Evolutionary conservation across 2,329 filamentous ascomycete genomes (phyloP).

Genomic region (Talaromyces funiculosus): DNA sequence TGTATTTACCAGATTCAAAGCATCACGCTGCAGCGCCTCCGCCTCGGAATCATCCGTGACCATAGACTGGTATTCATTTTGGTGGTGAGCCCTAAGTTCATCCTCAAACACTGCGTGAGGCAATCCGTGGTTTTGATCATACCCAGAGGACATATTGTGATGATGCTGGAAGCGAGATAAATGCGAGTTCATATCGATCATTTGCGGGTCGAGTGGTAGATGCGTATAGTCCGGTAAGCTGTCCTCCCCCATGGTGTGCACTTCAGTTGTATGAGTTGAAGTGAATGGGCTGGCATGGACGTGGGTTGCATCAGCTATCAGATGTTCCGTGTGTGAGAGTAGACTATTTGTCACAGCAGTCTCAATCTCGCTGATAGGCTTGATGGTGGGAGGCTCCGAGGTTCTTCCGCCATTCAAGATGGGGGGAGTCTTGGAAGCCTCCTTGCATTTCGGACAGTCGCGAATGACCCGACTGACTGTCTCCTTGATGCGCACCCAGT

Average conservation of each 20-base stretch:
- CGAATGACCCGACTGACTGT: conserved; percentile 92
- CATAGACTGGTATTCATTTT: conserved; percentile 39
- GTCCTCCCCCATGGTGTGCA: conserved; percentile 29
- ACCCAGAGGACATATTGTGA: conserved; percentile 31
- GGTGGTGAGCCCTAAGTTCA: conserved; percentile 32
- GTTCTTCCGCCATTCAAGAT: conserved; percentile 24
- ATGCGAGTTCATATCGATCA: conserved; percentile 49
- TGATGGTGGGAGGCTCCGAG: conserved; percentile 19
- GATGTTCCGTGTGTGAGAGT: conserved; percentile 14
- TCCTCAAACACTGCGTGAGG: conserved; percentile 34
- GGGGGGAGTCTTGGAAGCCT: conserved; percentile 57
- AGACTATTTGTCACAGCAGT: conserved; percentile 2
- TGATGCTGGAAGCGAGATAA: conserved; percentile 38
- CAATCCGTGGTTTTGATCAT: conserved; percentile 28
- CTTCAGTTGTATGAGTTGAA: conserved; percentile 26
- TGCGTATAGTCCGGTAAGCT: conserved; percentile 41
- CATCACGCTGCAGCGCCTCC: conserved; percentile 33
- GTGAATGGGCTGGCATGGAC: conserved; percentile 29
- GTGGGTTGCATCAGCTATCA: conserved; percentile 23
- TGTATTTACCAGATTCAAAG: conserved; percentile 35
- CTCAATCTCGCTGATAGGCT: conserved; percentile 13
- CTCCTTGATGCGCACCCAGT: conserved; percentile 98
- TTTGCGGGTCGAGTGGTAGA: conserved; percentile 57
- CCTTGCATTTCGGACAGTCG: conserved; percentile 85
- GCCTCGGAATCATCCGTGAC: conserved; percentile 37